Percentiles rank a stretch among this genome's conserved stretches.
Conservation (phyloP, 2,329 filamentous ascomycete genomes). For the Tolypocladium paradoxum region DNA sequence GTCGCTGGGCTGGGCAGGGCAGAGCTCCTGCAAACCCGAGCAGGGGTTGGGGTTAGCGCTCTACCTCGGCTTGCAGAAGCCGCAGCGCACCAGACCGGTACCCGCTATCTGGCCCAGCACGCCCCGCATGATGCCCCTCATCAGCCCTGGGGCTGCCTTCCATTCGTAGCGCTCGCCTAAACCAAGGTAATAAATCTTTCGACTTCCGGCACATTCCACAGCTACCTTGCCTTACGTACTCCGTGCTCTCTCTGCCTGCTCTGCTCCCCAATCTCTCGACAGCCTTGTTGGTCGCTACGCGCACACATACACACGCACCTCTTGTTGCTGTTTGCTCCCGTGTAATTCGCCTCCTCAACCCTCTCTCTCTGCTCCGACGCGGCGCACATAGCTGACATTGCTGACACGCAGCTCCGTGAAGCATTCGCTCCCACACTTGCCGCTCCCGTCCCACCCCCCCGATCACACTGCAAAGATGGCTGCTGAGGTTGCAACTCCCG, state of each 20-base stretch:
- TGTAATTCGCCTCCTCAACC: background rate
- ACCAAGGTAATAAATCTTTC: conserved; percentile 22
- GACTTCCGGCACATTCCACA: conserved; percentile 33
- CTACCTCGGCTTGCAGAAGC: background rate
- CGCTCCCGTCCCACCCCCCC: background rate
- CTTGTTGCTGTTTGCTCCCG: too few species aligned
- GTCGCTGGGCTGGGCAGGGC: background rate
- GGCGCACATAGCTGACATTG: background rate
- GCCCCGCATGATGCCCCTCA: conserved; percentile 5
- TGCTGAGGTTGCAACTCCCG: conserved; percentile 18
- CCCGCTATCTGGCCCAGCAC: background rate
- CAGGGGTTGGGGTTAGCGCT: background rate
- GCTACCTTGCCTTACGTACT: background rate
- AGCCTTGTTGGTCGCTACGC: background rate
- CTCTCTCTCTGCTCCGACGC: background rate
- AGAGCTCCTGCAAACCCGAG: background rate
- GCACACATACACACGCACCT: background rate
- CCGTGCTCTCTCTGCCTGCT: background rate
- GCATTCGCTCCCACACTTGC: background rate
- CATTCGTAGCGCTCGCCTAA: conserved; percentile 4
- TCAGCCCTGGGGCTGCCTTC: background rate
- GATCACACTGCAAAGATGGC: background rate
- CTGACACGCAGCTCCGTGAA: background rate
- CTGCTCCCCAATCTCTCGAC: background rate
- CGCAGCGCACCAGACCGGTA: background rate